Base-by-base conservation (phyloP, 1,284 basidiomycete genomes). In the Heliocybe sulcata region DNA sequence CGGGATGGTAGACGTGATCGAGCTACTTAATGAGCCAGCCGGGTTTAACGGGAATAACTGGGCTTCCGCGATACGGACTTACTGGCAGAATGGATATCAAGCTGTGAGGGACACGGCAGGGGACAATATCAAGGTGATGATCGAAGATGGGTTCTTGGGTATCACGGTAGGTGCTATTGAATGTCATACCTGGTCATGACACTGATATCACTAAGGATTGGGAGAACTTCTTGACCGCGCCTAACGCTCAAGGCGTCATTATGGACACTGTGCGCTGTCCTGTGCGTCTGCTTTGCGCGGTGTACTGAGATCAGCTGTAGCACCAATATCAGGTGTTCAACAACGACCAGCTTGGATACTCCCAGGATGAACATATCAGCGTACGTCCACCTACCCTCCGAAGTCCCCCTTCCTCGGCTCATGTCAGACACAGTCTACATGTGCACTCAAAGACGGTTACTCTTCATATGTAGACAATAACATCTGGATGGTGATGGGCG, bases 271-370 rank as follows among this genome's bases (percentile, higher is more conserved):
- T 83, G 58, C 45, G 73, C 63, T 35, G 22, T 22, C 20, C 47
- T 8, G 11, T 6, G 47, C 35, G 35, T 54, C 35, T 53, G 33
- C 33, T 52, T n/a, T 25, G 26, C 49, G 47, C 45, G 47, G 35
- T 19, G 53, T 56, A 20, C 55, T 54, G 29, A 27, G 31, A 42
- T 11, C 52, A 48, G 45, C 22, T 22, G 14, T 57, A 85, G 77
- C 90, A 93, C 69, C 78, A 86, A 69, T 92, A 93, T 65, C 89
- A 91, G 65, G 81, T 91, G 53, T 92, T 92, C 70, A 83, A 80
- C 61, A 72, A 81, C 61, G 65, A 65, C 10, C 80, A 85, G 64
- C 72, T 88, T 10, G 65, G 71, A 26, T 76, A 82, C 38, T 72
- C 80, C 29, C 75, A 77, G 58, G 73, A 79, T 54, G 72, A 83